Percentiles rank a stretch among this genome's conserved stretches.
These are phyloP conservation scores for Tylopilus subfusipes DNA, from an alignment of 768 basidiomycete species.

Conservation along the genomic window DNA sequence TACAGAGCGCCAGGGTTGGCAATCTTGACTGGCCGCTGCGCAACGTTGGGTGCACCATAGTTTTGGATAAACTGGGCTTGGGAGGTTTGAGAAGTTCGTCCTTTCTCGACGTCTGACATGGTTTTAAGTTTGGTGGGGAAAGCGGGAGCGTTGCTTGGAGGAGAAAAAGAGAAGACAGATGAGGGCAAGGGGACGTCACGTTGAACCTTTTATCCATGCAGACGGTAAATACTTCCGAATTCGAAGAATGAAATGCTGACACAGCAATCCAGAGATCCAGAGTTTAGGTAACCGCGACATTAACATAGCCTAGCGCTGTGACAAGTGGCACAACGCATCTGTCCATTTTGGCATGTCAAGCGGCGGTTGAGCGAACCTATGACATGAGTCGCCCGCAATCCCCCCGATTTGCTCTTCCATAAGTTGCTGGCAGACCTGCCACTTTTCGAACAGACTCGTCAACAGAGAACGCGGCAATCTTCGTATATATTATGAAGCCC, in stretches of 20 bases:
- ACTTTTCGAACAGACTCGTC: too few species aligned
- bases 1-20: slow-evolving; percentile 53
- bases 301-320: too few species aligned
- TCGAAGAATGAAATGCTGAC: slow-evolving; percentile 24
- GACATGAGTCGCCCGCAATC: too few species aligned
- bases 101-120: slow-evolving; percentile 40
- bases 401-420: too few species aligned
- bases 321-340: not conserved
- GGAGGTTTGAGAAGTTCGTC: slow-evolving; percentile 15
- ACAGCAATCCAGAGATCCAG: slow-evolving; percentile 5
- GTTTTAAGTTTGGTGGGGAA: not conserved
- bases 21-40: slow-evolving; percentile 35
- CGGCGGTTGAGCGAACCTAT: not conserved
- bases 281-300: slow-evolving; percentile 1
- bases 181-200: not conserved
- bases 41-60: slow-evolving; percentile 18
- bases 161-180: not conserved
- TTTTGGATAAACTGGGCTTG: slow-evolving; percentile 19
- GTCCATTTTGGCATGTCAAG: not conserved
- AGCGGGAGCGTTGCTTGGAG: not conserved
- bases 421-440: too few species aligned
- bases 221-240: slow-evolving; percentile 15
- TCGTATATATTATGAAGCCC: too few species aligned
- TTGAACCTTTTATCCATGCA: slow-evolving; percentile 17
- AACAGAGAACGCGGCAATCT: too few species aligned